Conservation (phyloP, 495 filamentous ascomycete species). For the Barbatosphaeria neglecta region DNA sequence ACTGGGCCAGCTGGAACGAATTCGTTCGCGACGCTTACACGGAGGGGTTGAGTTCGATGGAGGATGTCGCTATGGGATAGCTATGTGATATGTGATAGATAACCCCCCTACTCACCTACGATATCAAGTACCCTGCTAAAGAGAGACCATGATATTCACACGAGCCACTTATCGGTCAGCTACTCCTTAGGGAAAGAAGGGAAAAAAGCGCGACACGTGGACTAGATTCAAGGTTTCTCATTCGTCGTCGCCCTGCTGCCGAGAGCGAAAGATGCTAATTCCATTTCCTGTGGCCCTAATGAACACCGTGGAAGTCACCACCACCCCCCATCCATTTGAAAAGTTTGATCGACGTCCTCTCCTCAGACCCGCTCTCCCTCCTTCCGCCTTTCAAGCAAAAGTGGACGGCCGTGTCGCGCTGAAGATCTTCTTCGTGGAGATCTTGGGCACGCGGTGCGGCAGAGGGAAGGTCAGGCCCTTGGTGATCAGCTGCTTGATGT, state of each 20-base stretch:
- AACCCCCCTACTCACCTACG: too few relatives aligned
- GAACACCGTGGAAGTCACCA: constrained; percentile 42
- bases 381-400: constrained; percentile 41
- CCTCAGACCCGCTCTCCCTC: constrained; percentile 21
- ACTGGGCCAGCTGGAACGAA: constrained; percentile 22
- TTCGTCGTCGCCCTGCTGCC: constrained; percentile 23
- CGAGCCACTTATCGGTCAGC: too few relatives aligned
- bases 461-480: constrained; percentile 98
- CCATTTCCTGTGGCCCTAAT: constrained; percentile 40
- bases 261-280: constrained; percentile 31
- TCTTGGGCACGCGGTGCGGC: constrained; percentile 82
- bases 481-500: constrained; percentile 94
- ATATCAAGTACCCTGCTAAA: too few relatives aligned
- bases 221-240: constrained; percentile 19
- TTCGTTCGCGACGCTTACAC: constrained; percentile 18
- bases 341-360: too few relatives aligned
- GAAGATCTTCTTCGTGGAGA: constrained; percentile 75
- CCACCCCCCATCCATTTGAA: constrained; percentile 37
- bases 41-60: background rate
- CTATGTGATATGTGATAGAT: background rate
- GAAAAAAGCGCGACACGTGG: too few relatives aligned
- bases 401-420: constrained; percentile 82
- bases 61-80: background rate
- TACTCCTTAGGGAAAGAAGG: too few relatives aligned
- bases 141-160: too few relatives aligned